Percentiles rank a stretch among this genome's conserved stretches.
Evolutionary conservation across 2,329 filamentous ascomycete genomes (phyloP).

Genomic region (Drechslerella dactyloides): DNA sequence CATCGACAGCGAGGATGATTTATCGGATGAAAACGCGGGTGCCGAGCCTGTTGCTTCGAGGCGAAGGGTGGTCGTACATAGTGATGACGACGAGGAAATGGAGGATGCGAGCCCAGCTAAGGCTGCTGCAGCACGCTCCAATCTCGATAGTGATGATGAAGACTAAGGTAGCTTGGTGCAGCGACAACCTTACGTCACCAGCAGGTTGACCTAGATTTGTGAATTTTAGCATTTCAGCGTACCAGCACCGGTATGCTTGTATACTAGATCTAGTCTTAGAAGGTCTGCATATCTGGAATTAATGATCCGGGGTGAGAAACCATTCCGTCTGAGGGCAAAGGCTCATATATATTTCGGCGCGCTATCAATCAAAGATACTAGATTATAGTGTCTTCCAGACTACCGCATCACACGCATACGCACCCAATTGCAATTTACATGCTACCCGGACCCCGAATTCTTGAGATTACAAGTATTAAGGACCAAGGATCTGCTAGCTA

Average conservation of each 20-base stretch:
- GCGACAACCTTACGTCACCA: neutral
- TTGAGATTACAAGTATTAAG: too few relatives aligned
- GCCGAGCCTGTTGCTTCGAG: constrained; percentile 18
- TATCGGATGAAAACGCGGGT: constrained; percentile 19
- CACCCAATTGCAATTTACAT: too few relatives aligned
- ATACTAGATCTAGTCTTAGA: constrained; percentile 17
- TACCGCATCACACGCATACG: too few relatives aligned
- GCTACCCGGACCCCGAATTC: too few relatives aligned
- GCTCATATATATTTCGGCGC: too few relatives aligned
- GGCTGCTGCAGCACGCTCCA: neutral
- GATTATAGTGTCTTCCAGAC: too few relatives aligned
- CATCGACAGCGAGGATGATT: constrained; percentile 38
- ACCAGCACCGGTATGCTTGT: constrained; percentile 10
- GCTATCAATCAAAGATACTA: too few relatives aligned
- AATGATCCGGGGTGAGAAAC: neutral
- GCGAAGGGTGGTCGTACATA: constrained; percentile 25
- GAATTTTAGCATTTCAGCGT: neutral
- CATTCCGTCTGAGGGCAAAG: too few relatives aligned
- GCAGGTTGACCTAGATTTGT: neutral
- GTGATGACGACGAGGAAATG: constrained; percentile 51
- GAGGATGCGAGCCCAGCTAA: constrained; percentile 51
- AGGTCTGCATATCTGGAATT: too few relatives aligned
- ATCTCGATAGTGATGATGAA: constrained; percentile 21
- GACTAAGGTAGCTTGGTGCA: neutral
- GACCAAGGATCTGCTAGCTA: too few relatives aligned